Percentiles rank a stretch among this genome's conserved stretches.
Conservation (phyloP, 2,329 filamentous ascomycete genomes). For the Fusarium miscanthi region DNA sequence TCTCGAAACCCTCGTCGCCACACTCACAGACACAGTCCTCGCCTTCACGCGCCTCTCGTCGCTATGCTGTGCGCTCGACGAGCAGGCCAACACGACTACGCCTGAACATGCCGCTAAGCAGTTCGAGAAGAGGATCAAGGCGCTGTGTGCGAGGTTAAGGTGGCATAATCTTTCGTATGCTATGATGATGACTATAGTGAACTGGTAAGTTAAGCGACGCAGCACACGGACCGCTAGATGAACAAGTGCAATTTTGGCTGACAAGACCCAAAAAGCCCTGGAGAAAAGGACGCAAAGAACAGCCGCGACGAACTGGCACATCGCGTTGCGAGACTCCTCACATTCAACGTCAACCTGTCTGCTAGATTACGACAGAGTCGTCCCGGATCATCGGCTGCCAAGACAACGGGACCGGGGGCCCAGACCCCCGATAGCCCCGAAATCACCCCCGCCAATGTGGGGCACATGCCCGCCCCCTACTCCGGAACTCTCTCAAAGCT, state of each 20-base stretch:
- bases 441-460: conserved; percentile 38
- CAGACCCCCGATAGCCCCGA: conserved; percentile 23
- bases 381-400: conserved; percentile 33
- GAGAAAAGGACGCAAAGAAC: conserved; percentile 51
- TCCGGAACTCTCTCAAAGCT: conserved; percentile 50
- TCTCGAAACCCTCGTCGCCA: conserved; percentile 50
- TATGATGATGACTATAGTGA: conserved; percentile 54
- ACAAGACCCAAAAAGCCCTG: conserved; percentile 42
- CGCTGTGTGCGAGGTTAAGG: conserved; percentile 49
- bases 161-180: conserved; percentile 55
- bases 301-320: conserved; percentile 50
- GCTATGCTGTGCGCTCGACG: conserved; percentile 45
- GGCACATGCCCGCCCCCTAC: conserved; percentile 35
- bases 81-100: conserved; percentile 31
- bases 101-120: conserved; percentile 30
- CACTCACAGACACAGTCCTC: conserved; percentile 51
- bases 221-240: conserved; percentile 11
- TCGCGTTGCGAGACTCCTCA: conserved; percentile 49
- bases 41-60: conserved; percentile 50
- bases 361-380: conserved; percentile 47
- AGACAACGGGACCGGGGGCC: conserved; percentile 22
- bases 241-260: neutral
- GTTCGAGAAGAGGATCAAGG: conserved; percentile 45
- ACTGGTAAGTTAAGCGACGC: conserved; percentile 46
- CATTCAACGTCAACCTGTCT: conserved; percentile 50